Conservation (phyloP, 768 basidiomycete species). For the Coprinopsis sp. region DNA sequence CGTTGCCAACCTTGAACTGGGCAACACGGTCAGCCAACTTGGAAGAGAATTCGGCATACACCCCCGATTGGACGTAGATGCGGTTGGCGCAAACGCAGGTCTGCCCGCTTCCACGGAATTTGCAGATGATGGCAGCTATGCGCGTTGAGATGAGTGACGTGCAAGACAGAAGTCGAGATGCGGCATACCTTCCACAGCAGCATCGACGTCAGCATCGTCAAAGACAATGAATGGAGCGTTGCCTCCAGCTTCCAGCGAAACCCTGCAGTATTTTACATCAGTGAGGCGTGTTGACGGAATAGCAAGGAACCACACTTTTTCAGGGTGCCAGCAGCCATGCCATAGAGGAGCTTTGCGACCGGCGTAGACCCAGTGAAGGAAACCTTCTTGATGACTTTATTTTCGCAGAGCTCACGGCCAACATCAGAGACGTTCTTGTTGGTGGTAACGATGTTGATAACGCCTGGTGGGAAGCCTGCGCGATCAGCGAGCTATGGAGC, state of each 20-base stretch:
- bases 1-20: conserved; percentile 83
- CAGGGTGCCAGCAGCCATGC: conserved; percentile 68
- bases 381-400: conserved; percentile 78
- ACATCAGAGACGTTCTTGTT: conserved; percentile 81
- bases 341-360: conserved; percentile 73
- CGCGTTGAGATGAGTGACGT: background rate
- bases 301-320: conserved; percentile 58
- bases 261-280: conserved; percentile 20
- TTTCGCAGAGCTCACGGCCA: conserved; percentile 92
- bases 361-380: conserved; percentile 87
- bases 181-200: conserved; percentile 79
- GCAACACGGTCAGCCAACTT: conserved; percentile 81
- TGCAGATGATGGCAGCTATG: conserved; percentile 65
- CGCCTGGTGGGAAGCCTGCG: conserved; percentile 93
- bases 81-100: conserved; percentile 88
- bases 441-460: conserved; percentile 91
- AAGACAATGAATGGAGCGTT: conserved; percentile 98
- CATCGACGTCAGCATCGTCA: conserved; percentile 90
- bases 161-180: conserved; percentile 4
- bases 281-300: background rate
- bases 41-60: conserved; percentile 91
- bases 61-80: conserved; percentile 85
- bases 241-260: conserved; percentile 87
- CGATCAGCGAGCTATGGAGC: conserved; percentile 62
- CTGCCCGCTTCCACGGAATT: conserved; percentile 79